phyloP scores from a whole-genome alignment of 257 asterid species.

The Lavandula angustifolia region DNA sequence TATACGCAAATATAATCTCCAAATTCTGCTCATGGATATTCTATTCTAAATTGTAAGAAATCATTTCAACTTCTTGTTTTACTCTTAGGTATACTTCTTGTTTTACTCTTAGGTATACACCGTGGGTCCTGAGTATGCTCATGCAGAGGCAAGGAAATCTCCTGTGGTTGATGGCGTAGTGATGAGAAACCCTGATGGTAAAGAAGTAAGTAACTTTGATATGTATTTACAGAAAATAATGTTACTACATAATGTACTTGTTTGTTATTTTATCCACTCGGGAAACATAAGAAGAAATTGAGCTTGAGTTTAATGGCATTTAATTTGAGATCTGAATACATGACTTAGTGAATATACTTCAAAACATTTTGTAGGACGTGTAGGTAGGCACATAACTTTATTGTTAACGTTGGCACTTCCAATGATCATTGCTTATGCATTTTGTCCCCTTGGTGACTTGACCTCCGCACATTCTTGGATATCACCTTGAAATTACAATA shows the following conservation, averaged over 20 bases:
- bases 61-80: slow-evolving; percentile 20
- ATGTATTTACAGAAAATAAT: neutral
- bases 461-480: neutral
- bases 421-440: neutral
- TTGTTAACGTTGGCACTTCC: neutral
- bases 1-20: slow-evolving; percentile 9
- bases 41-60: slow-evolving; percentile 20
- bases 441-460: neutral
- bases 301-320: slow-evolving; percentile 8
- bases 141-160: slow-evolving; percentile 99
- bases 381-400: slow-evolving; percentile 6
- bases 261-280: slow-evolving; percentile 13
- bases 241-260: slow-evolving; percentile 1
- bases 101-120: slow-evolving; percentile 78
- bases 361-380: slow-evolving; percentile 13
- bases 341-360: slow-evolving; percentile 23
- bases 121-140: slow-evolving; percentile 98
- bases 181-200: slow-evolving; percentile 98
- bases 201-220: slow-evolving; percentile 67
- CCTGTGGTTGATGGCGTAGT: slow-evolving; percentile 99
- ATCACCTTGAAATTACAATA: neutral
- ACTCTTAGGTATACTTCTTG: slow-evolving; percentile 72
- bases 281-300: slow-evolving; percentile 12
- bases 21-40: slow-evolving; percentile 3
- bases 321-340: slow-evolving; percentile 18